Conservation (phyloP, 2,329 filamentous ascomycete species). For the Venturia aucupariae region DNA sequence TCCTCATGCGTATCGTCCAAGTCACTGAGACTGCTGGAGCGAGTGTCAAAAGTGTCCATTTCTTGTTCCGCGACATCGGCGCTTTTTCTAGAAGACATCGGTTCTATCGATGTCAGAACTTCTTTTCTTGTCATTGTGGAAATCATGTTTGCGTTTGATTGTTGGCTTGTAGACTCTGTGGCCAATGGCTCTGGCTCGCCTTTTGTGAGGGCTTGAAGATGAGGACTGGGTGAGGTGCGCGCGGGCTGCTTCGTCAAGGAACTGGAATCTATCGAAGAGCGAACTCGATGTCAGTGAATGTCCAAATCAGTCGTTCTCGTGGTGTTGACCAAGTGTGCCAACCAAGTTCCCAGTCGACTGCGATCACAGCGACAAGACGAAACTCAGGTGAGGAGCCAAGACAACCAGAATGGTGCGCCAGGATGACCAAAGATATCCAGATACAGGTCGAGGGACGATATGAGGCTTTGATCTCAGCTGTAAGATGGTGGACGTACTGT, state of each 20-base stretch:
- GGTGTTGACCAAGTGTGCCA: background rate
- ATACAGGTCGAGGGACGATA: background rate
- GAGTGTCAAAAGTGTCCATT: slow-evolving; percentile 43
- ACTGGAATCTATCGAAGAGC: background rate
- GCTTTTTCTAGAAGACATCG: background rate
- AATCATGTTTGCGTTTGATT: slow-evolving; percentile 4
- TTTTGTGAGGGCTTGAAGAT: background rate
- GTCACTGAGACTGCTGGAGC: slow-evolving; percentile 88
- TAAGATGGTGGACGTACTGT: slow-evolving; percentile 1
- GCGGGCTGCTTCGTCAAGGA: slow-evolving; percentile 6
- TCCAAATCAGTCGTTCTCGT: background rate
- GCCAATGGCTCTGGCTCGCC: background rate
- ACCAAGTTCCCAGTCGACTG: background rate
- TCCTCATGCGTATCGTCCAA: slow-evolving; percentile 75
- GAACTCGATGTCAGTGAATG: background rate
- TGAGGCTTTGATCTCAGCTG: background rate
- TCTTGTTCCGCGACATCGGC: background rate
- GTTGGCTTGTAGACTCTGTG: background rate
- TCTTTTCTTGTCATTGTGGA: slow-evolving; percentile 11
- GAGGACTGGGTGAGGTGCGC: background rate
- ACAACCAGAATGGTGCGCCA: background rate
- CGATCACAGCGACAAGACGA: background rate
- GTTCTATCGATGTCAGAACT: background rate
- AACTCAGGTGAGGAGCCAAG: background rate
- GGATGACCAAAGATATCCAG: background rate